These are phyloP conservation scores for Trypanosomatidae sp. DNA, from an alignment of 208 protist species.

Conservation along the genomic window DNA sequence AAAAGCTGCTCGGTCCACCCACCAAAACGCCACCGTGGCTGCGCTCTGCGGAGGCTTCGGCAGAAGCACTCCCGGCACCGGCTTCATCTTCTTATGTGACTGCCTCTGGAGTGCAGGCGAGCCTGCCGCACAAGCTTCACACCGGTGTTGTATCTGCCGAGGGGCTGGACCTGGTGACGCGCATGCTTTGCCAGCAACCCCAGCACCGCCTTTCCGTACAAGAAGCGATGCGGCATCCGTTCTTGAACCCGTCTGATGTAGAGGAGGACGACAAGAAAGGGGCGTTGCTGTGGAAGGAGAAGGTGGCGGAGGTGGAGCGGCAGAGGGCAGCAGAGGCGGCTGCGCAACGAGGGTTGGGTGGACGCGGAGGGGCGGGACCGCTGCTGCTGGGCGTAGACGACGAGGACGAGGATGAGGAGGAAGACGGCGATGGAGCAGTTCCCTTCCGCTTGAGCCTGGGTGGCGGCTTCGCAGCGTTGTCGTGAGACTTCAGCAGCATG, in stretches of 20 bases:
- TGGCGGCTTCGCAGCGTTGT: no score
- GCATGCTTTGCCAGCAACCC: slow-evolving; percentile 61
- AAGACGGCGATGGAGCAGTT: slow-evolving; percentile 11
- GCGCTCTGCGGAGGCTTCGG: neutral
- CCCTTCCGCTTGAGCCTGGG: slow-evolving; percentile 13
- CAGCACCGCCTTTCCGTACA: slow-evolving; percentile 50
- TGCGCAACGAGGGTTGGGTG: neutral
- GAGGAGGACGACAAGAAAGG: slow-evolving; percentile 39
- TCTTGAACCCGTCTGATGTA: slow-evolving; percentile 25
- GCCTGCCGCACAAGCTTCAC: slow-evolving; percentile 64
- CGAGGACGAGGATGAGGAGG: slow-evolving; percentile 16
- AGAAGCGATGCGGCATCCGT: slow-evolving; percentile 72
- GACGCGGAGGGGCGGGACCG: slow-evolving; percentile 9
- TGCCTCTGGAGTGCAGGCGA: no score
- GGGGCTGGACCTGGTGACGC: slow-evolving; percentile 66
- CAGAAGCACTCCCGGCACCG: neutral
- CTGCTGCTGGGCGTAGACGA: slow-evolving; percentile 26
- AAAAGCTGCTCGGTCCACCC: slow-evolving; percentile 61
- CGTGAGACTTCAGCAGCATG: no score
- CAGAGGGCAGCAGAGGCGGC: neutral
- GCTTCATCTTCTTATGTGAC: neutral
- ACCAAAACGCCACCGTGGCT: neutral
- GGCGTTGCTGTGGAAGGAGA: slow-evolving; percentile 43
- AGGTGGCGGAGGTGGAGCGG: slow-evolving; percentile 28
- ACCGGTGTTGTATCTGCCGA: slow-evolving; percentile 41